A percentile compares a stretch with the other conserved stretches of the same genome.
These are phyloP conservation scores for Xylaria sp. DNA, from an alignment of 2,329 filamentous ascomycete genomes.

Conservation along the genomic window DNA sequence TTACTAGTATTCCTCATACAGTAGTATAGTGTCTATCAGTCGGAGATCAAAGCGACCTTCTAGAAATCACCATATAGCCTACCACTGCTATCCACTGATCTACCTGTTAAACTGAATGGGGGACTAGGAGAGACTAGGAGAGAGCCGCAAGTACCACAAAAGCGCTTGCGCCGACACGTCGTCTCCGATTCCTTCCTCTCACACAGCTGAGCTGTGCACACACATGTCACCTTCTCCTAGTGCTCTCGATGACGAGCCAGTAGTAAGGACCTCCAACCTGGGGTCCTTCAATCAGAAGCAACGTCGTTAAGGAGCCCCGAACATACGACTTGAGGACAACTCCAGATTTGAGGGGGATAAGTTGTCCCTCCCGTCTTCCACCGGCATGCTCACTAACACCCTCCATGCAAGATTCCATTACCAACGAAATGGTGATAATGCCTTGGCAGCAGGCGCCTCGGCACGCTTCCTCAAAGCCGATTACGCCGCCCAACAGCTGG, in stretches of 20 bases:
- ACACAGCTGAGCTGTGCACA: conserved; percentile 15
- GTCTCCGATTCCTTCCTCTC: conserved; percentile 21
- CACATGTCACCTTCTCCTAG: conserved; percentile 32
- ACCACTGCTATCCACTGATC: conserved; percentile 3
- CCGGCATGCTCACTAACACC: conserved; percentile 21
- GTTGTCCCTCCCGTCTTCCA: conserved; percentile 8
- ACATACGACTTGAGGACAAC: conserved; percentile 18
- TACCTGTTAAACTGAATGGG: background rate
- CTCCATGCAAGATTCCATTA: conserved; percentile 26
- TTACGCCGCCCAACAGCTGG: conserved; percentile 35
- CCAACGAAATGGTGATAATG: conserved; percentile 28
- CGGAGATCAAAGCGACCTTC: conserved; percentile 13
- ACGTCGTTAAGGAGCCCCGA: conserved; percentile 18
- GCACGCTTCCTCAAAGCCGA: conserved; percentile 20
- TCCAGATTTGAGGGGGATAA: conserved; percentile 15
- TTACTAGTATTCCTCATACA: background rate
- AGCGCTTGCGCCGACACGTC: conserved; percentile 5
- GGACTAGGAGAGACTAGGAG: conserved; percentile 17
- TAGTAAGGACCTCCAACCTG: conserved; percentile 28
- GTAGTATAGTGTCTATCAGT: background rate
- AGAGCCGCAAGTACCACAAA: conserved; percentile 28
- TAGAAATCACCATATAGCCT: background rate
- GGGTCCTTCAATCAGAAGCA: conserved; percentile 5
- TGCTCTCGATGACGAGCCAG: conserved; percentile 21
- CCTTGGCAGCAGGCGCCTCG: conserved; percentile 32